Conservation (phyloP, 2,329 filamentous ascomycete species). For the Scedosporium dehoogii region DNA sequence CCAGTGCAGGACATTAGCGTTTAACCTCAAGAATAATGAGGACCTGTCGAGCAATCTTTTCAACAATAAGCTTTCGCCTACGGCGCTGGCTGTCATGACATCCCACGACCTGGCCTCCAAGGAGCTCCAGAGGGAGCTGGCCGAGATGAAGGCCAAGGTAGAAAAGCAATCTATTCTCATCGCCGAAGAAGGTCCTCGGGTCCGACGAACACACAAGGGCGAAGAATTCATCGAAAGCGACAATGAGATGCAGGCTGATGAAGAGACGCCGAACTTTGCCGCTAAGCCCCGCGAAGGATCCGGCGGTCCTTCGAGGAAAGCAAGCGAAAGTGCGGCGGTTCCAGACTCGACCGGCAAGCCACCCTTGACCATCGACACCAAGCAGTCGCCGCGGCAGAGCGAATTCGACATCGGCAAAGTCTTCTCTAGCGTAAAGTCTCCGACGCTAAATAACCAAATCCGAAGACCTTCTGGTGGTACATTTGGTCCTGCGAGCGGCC, state of each 20-base stretch:
- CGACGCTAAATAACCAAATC: slow-evolving; percentile 35
- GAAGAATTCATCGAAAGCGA: slow-evolving; percentile 83
- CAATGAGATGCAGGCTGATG: slow-evolving; percentile 23
- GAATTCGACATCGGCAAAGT: slow-evolving; percentile 81
- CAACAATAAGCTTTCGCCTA: slow-evolving; percentile 58
- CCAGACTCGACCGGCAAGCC: slow-evolving; percentile 19
- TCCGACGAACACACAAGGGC: slow-evolving; percentile 88
- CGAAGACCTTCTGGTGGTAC: slow-evolving; percentile 34
- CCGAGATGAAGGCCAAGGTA: slow-evolving; percentile 64
- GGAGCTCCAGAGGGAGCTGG: slow-evolving; percentile 70
- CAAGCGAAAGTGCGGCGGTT: slow-evolving; percentile 21
- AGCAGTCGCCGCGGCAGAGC: slow-evolving; percentile 42
- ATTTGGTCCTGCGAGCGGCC: slow-evolving; percentile 34
- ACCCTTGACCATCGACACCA: slow-evolving; percentile 22
- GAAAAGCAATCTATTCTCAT: slow-evolving; percentile 82
- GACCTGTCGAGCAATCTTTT: slow-evolving; percentile 68
- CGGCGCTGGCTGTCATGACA: slow-evolving; percentile 78
- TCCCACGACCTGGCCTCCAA: slow-evolving; percentile 86
- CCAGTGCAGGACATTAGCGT: slow-evolving; percentile 66
- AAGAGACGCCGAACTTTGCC: not conserved
- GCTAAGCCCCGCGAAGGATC: slow-evolving; percentile 16
- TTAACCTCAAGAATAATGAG: slow-evolving; percentile 83
- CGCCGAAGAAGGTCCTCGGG: slow-evolving; percentile 63
- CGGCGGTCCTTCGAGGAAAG: slow-evolving; percentile 16
- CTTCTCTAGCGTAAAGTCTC: slow-evolving; percentile 73